Conservation (phyloP, 1,139 yeast genomes). For the Wickerhamomyces sp. region DNA sequence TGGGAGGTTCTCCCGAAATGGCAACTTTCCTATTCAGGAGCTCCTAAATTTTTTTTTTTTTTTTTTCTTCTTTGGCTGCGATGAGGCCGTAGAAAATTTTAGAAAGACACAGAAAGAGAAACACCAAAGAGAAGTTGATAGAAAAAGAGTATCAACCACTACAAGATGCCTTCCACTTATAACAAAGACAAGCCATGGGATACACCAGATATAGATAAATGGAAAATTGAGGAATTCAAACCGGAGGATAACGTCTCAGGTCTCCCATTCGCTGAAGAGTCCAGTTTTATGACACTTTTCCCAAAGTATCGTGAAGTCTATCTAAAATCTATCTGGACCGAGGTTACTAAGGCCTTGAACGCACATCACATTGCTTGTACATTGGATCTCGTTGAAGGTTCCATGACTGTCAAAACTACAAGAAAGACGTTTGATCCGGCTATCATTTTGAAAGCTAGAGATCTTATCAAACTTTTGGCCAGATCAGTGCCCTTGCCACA, state of each 20-base stretch:
- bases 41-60: conserved; percentile 3
- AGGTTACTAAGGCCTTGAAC: conserved; percentile 77
- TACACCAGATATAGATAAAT: conserved; percentile 89
- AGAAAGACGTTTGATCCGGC: conserved; percentile 96
- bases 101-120: neutral
- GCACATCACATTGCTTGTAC: conserved; percentile 73
- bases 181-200: conserved; percentile 98
- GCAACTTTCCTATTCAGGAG: neutral
- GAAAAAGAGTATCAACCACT: neutral
- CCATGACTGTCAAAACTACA: conserved; percentile 95
- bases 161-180: conserved; percentile 80
- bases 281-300: conserved; percentile 88
- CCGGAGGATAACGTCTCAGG: conserved; percentile 89
- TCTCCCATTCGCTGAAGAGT: conserved; percentile 85
- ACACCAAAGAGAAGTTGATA: conserved; percentile 5
- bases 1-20: neutral
- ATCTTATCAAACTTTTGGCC: conserved; percentile 85
- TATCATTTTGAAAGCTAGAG: conserved; percentile 88
- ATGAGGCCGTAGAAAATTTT: neutral
- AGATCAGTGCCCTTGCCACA: conserved; percentile 97
- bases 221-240: conserved; percentile 85
- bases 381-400: conserved; percentile 88
- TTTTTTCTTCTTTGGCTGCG: neutral
- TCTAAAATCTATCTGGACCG: conserved; percentile 87
- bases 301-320: conserved; percentile 96